Base-by-base conservation (phyloP, 2,329 filamentous ascomycete species). In the Nannizziopsis arthrosporioides region DNA sequence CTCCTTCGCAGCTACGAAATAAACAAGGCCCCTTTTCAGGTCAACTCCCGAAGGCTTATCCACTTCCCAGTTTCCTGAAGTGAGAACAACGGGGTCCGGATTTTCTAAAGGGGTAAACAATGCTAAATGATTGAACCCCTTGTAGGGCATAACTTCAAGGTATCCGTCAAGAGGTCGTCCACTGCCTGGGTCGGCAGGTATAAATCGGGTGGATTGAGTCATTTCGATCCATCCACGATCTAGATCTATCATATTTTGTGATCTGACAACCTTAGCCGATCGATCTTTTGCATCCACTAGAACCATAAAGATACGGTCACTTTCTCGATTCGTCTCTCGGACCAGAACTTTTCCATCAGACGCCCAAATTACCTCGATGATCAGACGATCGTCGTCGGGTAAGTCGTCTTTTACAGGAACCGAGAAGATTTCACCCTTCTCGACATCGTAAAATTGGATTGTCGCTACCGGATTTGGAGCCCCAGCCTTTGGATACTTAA, bases 191-290 rank as follows among this genome's bases (percentile, higher is more conserved):
- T 95, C 86, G 2, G 87, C 85, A 1, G 92, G 92, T 49, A 98
- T 82, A 61, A 84, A 96, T 11, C 73, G 80, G 2, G 89, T 94
- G 37, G 82, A 78, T 58, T 94, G 83, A 1, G 87, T 86, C 37
- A 94, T 86, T 67, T 98, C 92, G 58, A 95, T 90, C 92, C 92
- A 98, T 31, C 92, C 93, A 17, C 89, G 89, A 63, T 98, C 92
- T n/a, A 95, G 73, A 49, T 82, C 75, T 54, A 80, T 78, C 42
- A 95, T 80, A 63, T 98, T 80, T 42, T 85, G 77, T 15, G 81
- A 83, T 54, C 90, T 77, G 42, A 95, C 80, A 0, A 85, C 82
- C 63, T 83, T 84, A 27, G 86, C 89, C 15, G 77, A 80, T 42
- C 87, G 81, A 2, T 74, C 69, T 17, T 72, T 68, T 4, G 92